Base-by-base conservation (phyloP, 345 rosid genomes). In the Linum lewisii region DNA sequence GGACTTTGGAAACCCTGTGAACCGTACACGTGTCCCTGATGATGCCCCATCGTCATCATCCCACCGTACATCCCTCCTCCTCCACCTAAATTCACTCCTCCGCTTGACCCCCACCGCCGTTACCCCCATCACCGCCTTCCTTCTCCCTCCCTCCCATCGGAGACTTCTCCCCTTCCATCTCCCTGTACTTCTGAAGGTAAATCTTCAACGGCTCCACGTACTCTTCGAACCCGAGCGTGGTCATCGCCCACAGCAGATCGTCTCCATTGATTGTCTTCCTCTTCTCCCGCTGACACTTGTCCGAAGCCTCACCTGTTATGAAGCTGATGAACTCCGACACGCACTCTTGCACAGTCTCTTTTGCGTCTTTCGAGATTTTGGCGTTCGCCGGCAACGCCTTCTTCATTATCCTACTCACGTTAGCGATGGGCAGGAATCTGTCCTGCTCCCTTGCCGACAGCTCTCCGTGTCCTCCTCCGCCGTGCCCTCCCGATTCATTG, bases 241-340 rank as follows among this genome's bases (percentile, higher is more conserved):
- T 82, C 92, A 82, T 85, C 53, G 90, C 87, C 87, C 90, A 84
- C 14, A 84, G 78, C 66, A 84, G 78, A 73, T 84, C 90, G 24
- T 84, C 91, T 1, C 91, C 91, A 72, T 84, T 84, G 71, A 84
- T 78, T 8, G 91, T 84, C 78, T 84, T 84, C 75, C 91, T 52
- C 79, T 84, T 84, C 82, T 84, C 91, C 21, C 84, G 68, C 66
- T 82, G 86, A 66, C 92, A 85, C 86, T 85, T 85, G 64, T 85
- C 92, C 0, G 92, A 85, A 0, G 92, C 92, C 66, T 82, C 92
- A 23, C 92, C 92, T 2, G 88, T 85, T 52, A 85, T 78, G 73
- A 85, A 85, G 62, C 88, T 85, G 1, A 85, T 85, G 74, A 85
- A 85, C 82, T 85, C 88, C 21, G 88, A 85, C 56, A 85, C 92